Conservation (phyloP, 2,329 filamentous ascomycete species). For the Cordyceps tenuipes region DNA sequence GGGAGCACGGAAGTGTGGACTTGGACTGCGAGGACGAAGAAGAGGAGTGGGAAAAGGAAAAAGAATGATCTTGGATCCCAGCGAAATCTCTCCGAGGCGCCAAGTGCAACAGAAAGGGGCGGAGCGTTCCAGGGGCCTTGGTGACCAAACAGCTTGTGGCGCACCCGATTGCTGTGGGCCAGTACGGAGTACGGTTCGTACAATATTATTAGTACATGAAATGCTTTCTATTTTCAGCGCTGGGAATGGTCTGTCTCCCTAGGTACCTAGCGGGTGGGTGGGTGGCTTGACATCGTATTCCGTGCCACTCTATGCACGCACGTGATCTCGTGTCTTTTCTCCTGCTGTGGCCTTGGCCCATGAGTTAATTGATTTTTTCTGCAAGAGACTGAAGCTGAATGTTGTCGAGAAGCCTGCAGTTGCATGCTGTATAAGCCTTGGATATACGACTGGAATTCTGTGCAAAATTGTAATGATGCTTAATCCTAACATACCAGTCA, state of each 20-base stretch:
- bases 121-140: neutral
- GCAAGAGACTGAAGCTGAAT: neutral
- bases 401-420: neutral
- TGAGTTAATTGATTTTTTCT: neutral
- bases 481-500: neutral
- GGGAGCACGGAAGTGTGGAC: neutral
- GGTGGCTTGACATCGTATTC: neutral
- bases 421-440: neutral
- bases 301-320: slow-evolving; percentile 6
- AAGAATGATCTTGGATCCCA: neutral
- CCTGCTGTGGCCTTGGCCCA: neutral
- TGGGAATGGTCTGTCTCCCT: neutral
- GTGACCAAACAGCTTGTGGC: neutral
- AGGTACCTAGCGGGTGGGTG: neutral
- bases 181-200: neutral
- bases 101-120: slow-evolving; percentile 1
- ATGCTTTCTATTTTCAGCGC: neutral
- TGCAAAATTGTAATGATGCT: neutral
- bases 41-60: neutral
- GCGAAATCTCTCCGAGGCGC: neutral
- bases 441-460: neutral
- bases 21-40: neutral
- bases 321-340: slow-evolving; percentile 14
- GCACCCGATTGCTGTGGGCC: neutral
- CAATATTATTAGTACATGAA: neutral